A percentile compares a stretch with the other conserved stretches of the same genome.
phyloP scores from a whole-genome alignment of 495 filamentous ascomycete species.

The Talaromyces proteolyticus region DNA sequence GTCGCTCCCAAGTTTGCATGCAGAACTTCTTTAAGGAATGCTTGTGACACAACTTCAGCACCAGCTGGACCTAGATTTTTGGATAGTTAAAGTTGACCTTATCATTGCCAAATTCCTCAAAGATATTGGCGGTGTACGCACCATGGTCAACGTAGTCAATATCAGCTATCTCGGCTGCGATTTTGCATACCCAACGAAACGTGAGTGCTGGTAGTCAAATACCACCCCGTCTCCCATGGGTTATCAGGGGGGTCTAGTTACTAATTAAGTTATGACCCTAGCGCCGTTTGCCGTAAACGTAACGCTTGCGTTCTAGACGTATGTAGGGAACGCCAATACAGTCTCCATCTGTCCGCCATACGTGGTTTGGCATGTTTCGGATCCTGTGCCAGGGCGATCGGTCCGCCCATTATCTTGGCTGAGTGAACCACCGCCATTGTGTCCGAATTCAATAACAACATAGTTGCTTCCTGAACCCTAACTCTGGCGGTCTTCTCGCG shows the following conservation, averaged over 20 bases:
- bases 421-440: constrained; percentile 60
- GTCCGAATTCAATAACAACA: constrained; percentile 59
- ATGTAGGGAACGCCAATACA: constrained; percentile 52
- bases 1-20: too few relatives aligned
- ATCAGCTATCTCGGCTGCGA: constrained; percentile 37
- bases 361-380: constrained; percentile 47
- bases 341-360: constrained; percentile 48
- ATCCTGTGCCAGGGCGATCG: constrained; percentile 48
- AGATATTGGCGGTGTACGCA: constrained; percentile 48
- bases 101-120: constrained; percentile 36
- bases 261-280: constrained; percentile 55
- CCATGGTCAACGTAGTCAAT: constrained; percentile 59
- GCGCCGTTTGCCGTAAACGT: constrained; percentile 53
- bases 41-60: constrained; percentile 50
- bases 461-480: constrained; percentile 41
- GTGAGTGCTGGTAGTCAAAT: constrained; percentile 31
- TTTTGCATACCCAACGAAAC: constrained; percentile 55
- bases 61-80: constrained; percentile 54
- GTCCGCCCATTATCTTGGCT: constrained; percentile 53
- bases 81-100: constrained; percentile 48
- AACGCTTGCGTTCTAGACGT: constrained; percentile 49
- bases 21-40: constrained; percentile 55
- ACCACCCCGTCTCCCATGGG: constrained; percentile 50
- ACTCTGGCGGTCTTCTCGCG: constrained; percentile 48
- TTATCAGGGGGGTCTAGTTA: constrained; percentile 59